phyloP scores from a whole-genome alignment of 2,329 filamentous ascomycete genomes.

The Mycocentrospora acerina region DNA sequence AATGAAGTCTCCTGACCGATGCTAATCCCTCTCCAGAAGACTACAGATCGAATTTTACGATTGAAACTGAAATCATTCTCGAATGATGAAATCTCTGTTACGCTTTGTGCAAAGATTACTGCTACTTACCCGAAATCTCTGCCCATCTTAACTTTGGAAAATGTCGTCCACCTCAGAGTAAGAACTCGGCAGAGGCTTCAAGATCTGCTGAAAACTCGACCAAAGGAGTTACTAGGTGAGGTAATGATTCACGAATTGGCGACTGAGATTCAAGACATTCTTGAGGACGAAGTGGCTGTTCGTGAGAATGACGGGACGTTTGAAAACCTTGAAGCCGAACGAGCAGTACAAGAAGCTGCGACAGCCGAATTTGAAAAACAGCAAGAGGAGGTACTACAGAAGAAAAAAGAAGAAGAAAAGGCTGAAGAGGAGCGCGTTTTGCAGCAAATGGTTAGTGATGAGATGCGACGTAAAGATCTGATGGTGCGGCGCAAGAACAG shows the following conservation, averaged over 20 bases:
- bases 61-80: slow-evolving; percentile 74
- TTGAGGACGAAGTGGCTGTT: slow-evolving; percentile 82
- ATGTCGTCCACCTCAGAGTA: slow-evolving; percentile 65
- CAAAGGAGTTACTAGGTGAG: slow-evolving; percentile 63
- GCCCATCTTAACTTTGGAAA: slow-evolving; percentile 70
- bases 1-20: not conserved
- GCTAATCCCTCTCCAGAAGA: slow-evolving; percentile 58
- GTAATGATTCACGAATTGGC: slow-evolving; percentile 67
- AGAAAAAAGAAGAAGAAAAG: slow-evolving; percentile 49
- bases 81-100: slow-evolving; percentile 69
- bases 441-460: slow-evolving; percentile 70
- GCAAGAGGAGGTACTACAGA: slow-evolving; percentile 45
- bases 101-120: slow-evolving; percentile 77
- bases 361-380: slow-evolving; percentile 60
- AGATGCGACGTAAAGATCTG: slow-evolving; percentile 68
- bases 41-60: slow-evolving; percentile 76
- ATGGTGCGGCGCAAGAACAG: slow-evolving; percentile 58
- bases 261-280: slow-evolving; percentile 63
- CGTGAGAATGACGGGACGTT: slow-evolving; percentile 74
- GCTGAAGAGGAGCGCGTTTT: slow-evolving; percentile 71
- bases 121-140: slow-evolving; percentile 87
- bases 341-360: slow-evolving; percentile 76
- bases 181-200: slow-evolving; percentile 71
- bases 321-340: slow-evolving; percentile 86
- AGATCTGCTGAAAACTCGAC: slow-evolving; percentile 67